These are phyloP conservation scores for Naematelia encephala DNA, from an alignment of 768 basidiomycete genomes.

Conservation along the genomic window DNA sequence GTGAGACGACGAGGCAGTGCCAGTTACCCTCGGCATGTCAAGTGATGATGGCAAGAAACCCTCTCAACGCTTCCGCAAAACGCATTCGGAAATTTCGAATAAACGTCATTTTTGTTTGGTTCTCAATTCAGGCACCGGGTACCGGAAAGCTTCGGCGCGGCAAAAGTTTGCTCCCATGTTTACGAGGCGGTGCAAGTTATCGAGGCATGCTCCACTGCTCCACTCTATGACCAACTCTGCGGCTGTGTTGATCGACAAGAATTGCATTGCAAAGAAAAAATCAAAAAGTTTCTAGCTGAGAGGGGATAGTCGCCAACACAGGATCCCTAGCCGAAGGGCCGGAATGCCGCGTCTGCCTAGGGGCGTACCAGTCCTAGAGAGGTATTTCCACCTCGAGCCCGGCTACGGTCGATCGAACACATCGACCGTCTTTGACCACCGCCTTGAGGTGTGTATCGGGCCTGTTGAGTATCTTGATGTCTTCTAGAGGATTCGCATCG, in stretches of 20 bases:
- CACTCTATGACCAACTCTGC: too few species aligned
- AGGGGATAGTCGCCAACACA: too few species aligned
- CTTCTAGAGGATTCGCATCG: conserved; percentile 8
- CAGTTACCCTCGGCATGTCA: too few species aligned
- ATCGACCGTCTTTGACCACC: conserved; percentile 16
- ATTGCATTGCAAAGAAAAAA: too few species aligned
- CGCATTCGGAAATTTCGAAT: not conserved
- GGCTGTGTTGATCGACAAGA: too few species aligned
- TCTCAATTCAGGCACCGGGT: not conserved
- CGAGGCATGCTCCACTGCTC: too few species aligned
- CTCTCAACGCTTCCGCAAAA: too few species aligned
- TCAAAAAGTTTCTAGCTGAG: too few species aligned
- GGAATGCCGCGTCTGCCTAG: not conserved
- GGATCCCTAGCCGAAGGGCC: not conserved
- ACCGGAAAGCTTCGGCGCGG: not conserved
- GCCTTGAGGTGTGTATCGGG: conserved; percentile 4
- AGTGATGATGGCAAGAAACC: too few species aligned
- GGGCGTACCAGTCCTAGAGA: too few species aligned
- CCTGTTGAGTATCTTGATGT: conserved; percentile 4
- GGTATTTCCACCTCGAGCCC: conserved; percentile 14
- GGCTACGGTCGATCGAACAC: conserved; percentile 9
- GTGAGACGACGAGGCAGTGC: not conserved
- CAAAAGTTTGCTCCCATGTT: too few species aligned
- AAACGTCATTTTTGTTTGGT: not conserved
- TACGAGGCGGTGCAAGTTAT: not conserved